Evolutionary conservation across 371 early-diverging fungal species (phyloP).

Genomic region (Syncephalastrum racemosum): DNA sequence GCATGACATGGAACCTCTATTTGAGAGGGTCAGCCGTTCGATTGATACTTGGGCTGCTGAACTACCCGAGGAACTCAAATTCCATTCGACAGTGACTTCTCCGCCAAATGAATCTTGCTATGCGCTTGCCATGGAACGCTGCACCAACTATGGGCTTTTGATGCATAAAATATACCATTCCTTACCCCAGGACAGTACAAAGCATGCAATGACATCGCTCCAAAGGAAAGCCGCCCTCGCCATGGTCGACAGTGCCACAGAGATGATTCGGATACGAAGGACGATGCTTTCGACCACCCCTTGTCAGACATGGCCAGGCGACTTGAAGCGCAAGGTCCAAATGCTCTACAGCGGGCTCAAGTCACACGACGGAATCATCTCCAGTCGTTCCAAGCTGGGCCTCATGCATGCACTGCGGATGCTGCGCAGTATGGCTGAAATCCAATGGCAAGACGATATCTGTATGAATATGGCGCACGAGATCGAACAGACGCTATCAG

Average conservation of each 20-base stretch:
- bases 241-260: conserved; percentile 23
- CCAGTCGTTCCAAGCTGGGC: conserved; percentile 19
- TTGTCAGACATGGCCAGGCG: conserved; percentile 33
- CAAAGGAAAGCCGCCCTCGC: conserved; percentile 19
- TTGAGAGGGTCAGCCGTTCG: conserved; percentile 9
- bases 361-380: conserved; percentile 19
- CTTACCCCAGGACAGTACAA: conserved; percentile 9
- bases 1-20: conserved; percentile 12
- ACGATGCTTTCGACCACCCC: conserved; percentile 16
- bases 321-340: conserved; percentile 23
- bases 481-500: conserved; percentile 18
- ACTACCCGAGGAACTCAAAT: conserved; percentile 15
- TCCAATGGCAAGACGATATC: conserved; percentile 29
- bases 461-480: conserved; percentile 20
- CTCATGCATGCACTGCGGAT: conserved; percentile 25
- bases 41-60: conserved; percentile 15
- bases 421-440: conserved; percentile 25
- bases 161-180: conserved; percentile 11
- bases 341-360: conserved; percentile 17
- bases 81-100: conserved; percentile 3
- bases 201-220: conserved; percentile 8
- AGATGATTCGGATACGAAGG: conserved; percentile 23
- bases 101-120: no score
- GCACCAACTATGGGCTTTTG: conserved; percentile 24
- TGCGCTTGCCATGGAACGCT: conserved; percentile 25